Percentiles rank a stretch among this genome's conserved stretches.
Evolutionary conservation across 2,329 filamentous ascomycete species (phyloP).

Genomic region (Mollisia scopiformis): DNA sequence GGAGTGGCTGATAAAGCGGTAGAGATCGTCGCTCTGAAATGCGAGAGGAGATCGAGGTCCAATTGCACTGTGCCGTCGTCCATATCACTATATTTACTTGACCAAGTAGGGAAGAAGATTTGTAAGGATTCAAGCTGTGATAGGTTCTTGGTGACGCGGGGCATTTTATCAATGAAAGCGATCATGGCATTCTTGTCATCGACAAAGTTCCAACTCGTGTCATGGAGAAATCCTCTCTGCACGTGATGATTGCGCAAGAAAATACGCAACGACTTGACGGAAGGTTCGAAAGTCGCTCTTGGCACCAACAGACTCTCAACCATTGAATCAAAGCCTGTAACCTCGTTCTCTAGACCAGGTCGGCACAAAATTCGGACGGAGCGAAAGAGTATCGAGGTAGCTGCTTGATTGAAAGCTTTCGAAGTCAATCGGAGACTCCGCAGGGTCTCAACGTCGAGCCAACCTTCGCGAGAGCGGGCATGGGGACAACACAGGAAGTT

Average conservation of each 20-base stretch:
- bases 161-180: background rate
- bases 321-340: too few relatives aligned
- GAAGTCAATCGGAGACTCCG: background rate
- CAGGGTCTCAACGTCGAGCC: background rate
- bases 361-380: too few relatives aligned
- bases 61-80: background rate
- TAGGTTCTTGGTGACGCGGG: background rate
- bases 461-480: background rate
- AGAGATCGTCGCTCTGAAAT: background rate
- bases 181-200: too few relatives aligned
- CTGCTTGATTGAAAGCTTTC: background rate
- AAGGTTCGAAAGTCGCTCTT: background rate
- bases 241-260: background rate
- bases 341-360: background rate
- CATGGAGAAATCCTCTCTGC: background rate
- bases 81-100: background rate
- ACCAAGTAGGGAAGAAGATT: background rate
- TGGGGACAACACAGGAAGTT: too few relatives aligned
- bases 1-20: background rate
- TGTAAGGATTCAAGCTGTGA: background rate
- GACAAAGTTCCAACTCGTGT: too few relatives aligned
- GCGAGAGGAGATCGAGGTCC: background rate
- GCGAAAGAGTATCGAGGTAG: background rate
- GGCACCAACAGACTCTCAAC: background rate
- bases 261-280: background rate